Conservation (phyloP, 2,329 filamentous ascomycete genomes). For the Bipolaris zeicola region DNA sequence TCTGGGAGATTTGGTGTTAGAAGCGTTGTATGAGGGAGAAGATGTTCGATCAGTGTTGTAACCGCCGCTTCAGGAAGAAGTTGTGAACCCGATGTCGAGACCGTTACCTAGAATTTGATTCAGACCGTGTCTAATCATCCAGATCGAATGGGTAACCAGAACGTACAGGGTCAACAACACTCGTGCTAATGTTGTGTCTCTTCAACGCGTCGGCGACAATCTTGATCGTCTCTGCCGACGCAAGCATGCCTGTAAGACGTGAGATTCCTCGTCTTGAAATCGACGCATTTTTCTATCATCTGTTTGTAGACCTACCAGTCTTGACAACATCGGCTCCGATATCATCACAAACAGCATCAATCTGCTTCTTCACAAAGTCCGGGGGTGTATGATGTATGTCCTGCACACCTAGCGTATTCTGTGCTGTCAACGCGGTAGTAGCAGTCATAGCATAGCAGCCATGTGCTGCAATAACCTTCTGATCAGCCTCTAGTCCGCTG, state of each 20-base stretch:
- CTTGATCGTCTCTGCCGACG: constrained; percentile 70
- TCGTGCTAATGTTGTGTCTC: constrained; percentile 60
- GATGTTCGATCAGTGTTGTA: constrained; percentile 60
- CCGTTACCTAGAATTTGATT: constrained; percentile 70
- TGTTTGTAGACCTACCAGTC: constrained; percentile 64
- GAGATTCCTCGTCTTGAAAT: constrained; percentile 3
- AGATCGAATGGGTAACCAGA: background rate
- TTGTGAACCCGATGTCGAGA: constrained; percentile 77
- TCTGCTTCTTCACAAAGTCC: constrained; percentile 80
- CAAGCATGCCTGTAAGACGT: constrained; percentile 72
- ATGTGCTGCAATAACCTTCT: constrained; percentile 91
- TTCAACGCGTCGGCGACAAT: constrained; percentile 69
- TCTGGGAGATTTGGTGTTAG: constrained; percentile 81
- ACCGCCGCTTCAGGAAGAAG: constrained; percentile 72
- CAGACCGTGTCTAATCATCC: background rate
- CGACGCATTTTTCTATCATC: background rate
- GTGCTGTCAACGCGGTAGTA: constrained; percentile 92
- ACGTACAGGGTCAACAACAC: constrained; percentile 77
- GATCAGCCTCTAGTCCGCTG: constrained; percentile 88
- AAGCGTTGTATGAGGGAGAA: constrained; percentile 71
- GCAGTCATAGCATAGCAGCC: constrained; percentile 95
- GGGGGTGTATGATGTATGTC: constrained; percentile 81
- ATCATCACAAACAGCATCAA: constrained; percentile 82
- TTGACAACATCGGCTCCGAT: constrained; percentile 90
- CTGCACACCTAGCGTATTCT: constrained; percentile 85